Percentiles rank a stretch among this genome's conserved stretches.
Evolutionary conservation across 208 protist species (phyloP).

Genomic region (Wallacemonas sp.): DNA sequence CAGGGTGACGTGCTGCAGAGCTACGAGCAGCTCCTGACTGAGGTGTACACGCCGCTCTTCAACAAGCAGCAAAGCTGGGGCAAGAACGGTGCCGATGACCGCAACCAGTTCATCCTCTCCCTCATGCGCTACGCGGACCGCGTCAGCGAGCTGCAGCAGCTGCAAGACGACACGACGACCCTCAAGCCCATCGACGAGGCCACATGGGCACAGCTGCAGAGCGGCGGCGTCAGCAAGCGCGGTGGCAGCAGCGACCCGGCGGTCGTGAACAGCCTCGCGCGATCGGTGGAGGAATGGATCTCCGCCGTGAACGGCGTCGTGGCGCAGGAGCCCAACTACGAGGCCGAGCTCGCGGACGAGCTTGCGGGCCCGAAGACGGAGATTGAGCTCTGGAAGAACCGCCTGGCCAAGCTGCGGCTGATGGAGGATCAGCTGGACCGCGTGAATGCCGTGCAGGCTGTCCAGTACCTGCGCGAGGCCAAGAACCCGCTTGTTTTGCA

Average conservation of each 20-base stretch:
- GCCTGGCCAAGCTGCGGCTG: constrained; percentile 90
- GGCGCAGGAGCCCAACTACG: constrained; percentile 80
- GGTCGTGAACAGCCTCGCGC: constrained; percentile 63
- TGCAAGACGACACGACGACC: constrained; percentile 67
- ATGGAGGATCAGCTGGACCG: constrained; percentile 90
- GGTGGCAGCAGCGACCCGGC: constrained; percentile 76
- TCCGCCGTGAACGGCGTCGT: constrained; percentile 67
- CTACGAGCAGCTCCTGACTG: constrained; percentile 88
- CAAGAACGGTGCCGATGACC: constrained; percentile 85
- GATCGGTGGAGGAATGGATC: constrained; percentile 84
- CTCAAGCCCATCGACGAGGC: constrained; percentile 61
- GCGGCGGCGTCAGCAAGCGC: constrained; percentile 66
- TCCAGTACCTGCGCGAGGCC: constrained; percentile 91
- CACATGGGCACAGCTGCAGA: constrained; percentile 83
- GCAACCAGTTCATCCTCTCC: constrained; percentile 84
- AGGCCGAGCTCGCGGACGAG: constrained; percentile 90
- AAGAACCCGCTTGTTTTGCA: constrained; percentile 73
- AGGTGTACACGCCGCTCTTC: constrained; percentile 92
- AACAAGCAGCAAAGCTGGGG: constrained; percentile 83
- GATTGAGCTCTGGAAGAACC: constrained; percentile 94
- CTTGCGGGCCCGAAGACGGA: constrained; percentile 93
- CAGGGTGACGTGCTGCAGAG: constrained; percentile 81
- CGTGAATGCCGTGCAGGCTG: constrained; percentile 70
- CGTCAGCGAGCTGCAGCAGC: constrained; percentile 88
- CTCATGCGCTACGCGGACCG: constrained; percentile 90